Evolutionary conservation across 129 eudicot genomes (phyloP), one percentile per base, ranked within the genome.

Genomic region (Flaveria linearis): DNA sequence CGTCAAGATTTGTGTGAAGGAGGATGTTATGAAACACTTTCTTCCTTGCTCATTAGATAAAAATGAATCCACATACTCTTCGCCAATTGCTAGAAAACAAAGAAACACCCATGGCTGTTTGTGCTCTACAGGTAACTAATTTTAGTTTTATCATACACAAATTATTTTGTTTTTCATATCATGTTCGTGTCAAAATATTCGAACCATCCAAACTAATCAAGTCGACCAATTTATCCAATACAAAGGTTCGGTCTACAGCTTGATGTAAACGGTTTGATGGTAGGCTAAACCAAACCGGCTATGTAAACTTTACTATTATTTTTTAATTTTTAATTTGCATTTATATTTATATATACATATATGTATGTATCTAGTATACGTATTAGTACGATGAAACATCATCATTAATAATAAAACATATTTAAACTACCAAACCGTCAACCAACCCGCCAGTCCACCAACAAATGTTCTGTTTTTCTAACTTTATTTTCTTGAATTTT

Each of bases 1-100:
- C 14, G 87, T 85, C 76, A 86, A 83, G 82, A 82, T 94, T 28
- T 94, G 98, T 62, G 96, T 94, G 84, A 45, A 80, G 16, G 63
- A 68, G 62, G 17, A 45, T 60, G 20, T 73, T 0, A 84, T 86
- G 84, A 55, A 15, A 42, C 90, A 91, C 75, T 74, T 91, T 41
- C 88, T 91, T 41, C 96, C 97, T 26, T 91, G 97, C 49, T 43
- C 90, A 12, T 76, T 82, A 16, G 14, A 52, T 1, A 71, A 72
- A 51, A 66, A 60, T 81, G 20, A 6, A 78, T 11, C 66, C 75
- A 62, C 18, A 74, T 25, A 80, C 76, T 63, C 66, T 60, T 5
- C 77, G 90, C 9, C 86, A 71, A 23, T 75, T 89, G 87, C 86
- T 91, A 42, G 86, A 88, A 4, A 83, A 82, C 51, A 85, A 65